A percentile compares a stretch with the other conserved stretches of the same genome.
Evolutionary conservation across 1,284 basidiomycete species (phyloP).

Genomic region (Leccinum solheimii): DNA sequence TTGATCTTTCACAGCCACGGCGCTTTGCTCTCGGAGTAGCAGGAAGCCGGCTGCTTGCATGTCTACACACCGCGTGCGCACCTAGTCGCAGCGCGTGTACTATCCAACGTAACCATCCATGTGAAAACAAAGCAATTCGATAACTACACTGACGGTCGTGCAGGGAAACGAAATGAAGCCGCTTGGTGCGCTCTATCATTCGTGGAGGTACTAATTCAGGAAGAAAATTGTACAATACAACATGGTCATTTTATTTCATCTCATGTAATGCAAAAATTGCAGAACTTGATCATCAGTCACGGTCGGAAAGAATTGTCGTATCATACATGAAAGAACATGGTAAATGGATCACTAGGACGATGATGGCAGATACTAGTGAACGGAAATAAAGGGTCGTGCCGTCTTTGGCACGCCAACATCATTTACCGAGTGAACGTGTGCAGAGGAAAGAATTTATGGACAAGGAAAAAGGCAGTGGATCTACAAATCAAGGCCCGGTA

Average conservation of each 20-base stretch:
- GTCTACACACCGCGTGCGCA: not conserved
- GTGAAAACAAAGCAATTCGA: not conserved
- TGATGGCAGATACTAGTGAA: not conserved
- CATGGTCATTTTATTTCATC: no score
- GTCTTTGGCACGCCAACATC: slow-evolving; percentile 4
- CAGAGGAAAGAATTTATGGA: not conserved
- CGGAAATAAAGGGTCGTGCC: not conserved
- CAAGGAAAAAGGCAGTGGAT: not conserved
- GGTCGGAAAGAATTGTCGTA: not conserved
- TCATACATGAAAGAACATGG: not conserved
- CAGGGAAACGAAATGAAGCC: not conserved
- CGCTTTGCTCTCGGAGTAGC: no score
- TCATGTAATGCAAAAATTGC: not conserved
- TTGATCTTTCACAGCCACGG: not conserved
- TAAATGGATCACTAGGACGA: slow-evolving; percentile 2
- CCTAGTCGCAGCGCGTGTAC: not conserved
- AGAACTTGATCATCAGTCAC: not conserved
- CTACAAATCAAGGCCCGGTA: not conserved
- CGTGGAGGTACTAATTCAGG: not conserved
- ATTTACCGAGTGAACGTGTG: not conserved
- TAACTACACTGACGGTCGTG: not conserved
- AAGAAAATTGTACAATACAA: not conserved
- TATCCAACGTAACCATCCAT: not conserved
- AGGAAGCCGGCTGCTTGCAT: not conserved
- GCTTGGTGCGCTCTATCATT: not conserved